These are phyloP conservation scores for Rutidosis leptorrhynchoides DNA, from an alignment of 129 eudicot genomes.

Conservation along the genomic window DNA sequence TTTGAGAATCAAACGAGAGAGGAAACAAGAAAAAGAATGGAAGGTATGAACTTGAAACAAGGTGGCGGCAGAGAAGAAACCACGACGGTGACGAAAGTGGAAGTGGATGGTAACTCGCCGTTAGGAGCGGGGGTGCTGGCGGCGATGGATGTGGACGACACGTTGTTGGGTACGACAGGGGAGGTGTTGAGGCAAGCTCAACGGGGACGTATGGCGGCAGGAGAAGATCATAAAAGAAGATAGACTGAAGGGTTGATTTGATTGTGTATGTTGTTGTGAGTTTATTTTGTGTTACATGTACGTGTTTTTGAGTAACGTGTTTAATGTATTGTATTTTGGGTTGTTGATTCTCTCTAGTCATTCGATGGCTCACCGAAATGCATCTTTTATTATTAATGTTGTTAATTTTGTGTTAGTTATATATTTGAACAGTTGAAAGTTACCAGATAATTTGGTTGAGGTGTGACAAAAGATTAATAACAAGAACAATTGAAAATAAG, in stretches of 20 bases:
- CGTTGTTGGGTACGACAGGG: conserved; percentile 36
- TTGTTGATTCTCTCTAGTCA: background rate
- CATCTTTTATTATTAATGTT: background rate
- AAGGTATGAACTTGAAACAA: conserved; percentile 22
- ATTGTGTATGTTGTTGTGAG: background rate
- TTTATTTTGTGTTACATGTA: background rate
- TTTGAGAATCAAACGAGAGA: conserved; percentile 28
- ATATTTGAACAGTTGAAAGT: too few species aligned
- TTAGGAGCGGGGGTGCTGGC: conserved; percentile 27
- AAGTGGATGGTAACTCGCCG: conserved; percentile 26
- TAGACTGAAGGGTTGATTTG: background rate
- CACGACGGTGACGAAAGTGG: background rate
- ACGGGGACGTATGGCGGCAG: conserved; percentile 8
- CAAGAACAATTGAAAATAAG: too few species aligned
- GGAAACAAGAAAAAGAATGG: conserved; percentile 35
- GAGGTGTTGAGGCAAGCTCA: conserved; percentile 24
- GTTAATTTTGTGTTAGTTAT: background rate
- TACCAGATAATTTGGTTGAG: too few species aligned
- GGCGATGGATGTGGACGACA: conserved; percentile 37
- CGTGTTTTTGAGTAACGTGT: background rate
- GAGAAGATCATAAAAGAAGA: background rate
- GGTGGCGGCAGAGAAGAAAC: background rate
- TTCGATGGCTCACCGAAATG: background rate
- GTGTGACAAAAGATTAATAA: too few species aligned
- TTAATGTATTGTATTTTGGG: background rate